Evolutionary conservation across 2,329 filamentous ascomycete species (phyloP).

Genomic region (Penicillium sp.): DNA sequence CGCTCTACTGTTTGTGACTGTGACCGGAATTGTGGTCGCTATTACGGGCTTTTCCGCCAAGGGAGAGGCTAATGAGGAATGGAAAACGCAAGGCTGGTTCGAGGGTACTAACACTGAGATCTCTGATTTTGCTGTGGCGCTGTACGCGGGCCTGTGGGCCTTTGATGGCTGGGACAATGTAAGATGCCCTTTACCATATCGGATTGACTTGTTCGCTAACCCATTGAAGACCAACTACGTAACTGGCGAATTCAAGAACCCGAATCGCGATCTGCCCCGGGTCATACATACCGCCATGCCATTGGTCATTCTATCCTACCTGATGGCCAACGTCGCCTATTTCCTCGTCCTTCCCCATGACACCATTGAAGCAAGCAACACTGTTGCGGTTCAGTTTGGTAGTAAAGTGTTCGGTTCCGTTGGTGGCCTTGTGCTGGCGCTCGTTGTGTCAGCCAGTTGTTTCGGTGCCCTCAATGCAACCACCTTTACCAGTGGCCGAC

Average conservation of each 20-base stretch:
- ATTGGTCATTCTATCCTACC: conserved; percentile 83
- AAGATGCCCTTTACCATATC: conserved; percentile 34
- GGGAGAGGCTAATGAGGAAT: conserved; percentile 74
- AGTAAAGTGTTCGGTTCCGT: conserved; percentile 81
- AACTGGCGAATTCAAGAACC: conserved; percentile 93
- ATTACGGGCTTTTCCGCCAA: conserved; percentile 77
- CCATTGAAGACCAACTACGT: conserved; percentile 79
- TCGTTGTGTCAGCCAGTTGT: conserved; percentile 87
- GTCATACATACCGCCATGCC: conserved; percentile 98
- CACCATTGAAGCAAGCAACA: conserved; percentile 83
- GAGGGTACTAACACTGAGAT: conserved; percentile 76
- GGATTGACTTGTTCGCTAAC: conserved; percentile 1
- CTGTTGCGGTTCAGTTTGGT: conserved; percentile 93
- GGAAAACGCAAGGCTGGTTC: conserved; percentile 88
- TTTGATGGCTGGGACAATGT: conserved; percentile 99
- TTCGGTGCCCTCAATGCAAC: conserved; percentile 94
- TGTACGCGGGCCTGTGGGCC: conserved; percentile 96
- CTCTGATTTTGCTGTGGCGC: conserved; percentile 85
- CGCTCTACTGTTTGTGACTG: conserved; percentile 79
- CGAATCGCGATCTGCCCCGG: conserved; percentile 81
- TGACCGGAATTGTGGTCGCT: conserved; percentile 87
- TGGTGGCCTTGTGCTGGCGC: conserved; percentile 78
- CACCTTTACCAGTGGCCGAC: conserved; percentile 85
- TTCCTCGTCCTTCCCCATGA: conserved; percentile 85
- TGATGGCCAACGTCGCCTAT: conserved; percentile 89